Conservation (phyloP, 495 filamentous ascomycete genomes). For the Hypomontagnella monticulosa region DNA sequence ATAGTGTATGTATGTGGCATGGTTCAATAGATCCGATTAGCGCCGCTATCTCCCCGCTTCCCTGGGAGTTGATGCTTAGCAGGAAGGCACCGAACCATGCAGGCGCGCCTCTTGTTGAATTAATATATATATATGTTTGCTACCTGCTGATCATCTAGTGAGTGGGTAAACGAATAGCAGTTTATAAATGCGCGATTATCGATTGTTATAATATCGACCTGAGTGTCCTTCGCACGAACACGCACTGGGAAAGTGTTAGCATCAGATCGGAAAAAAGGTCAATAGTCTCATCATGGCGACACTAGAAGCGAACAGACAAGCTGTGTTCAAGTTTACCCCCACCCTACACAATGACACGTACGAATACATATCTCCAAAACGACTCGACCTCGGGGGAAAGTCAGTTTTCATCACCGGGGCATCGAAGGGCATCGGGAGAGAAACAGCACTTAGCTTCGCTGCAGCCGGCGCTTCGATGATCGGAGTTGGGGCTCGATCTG, state of each 20-base stretch:
- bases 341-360: constrained; percentile 52
- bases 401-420: constrained; percentile 67
- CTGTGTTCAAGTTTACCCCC: constrained; percentile 28
- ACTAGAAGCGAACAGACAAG: constrained; percentile 12
- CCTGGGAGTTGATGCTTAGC: too few species aligned
- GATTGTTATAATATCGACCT: constrained; percentile 2
- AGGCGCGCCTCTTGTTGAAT: too few species aligned
- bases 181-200: not conserved
- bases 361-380: constrained; percentile 46
- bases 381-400: constrained; percentile 57
- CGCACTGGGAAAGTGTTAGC: not conserved
- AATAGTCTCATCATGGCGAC: constrained; percentile 29
- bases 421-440: constrained; percentile 64
- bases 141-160: not conserved
- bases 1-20: too few species aligned
- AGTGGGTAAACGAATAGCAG: not conserved
- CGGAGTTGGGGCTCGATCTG: constrained; percentile 54
- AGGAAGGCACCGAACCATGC: too few species aligned
- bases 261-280: not conserved
- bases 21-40: not conserved
- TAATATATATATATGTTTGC: too few species aligned
- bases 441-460: constrained; percentile 60
- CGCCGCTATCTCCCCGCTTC: constrained; percentile 1
- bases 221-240: not conserved
- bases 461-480: constrained; percentile 54